These are phyloP conservation scores for Graphilbum sp. DNA, from an alignment of 2,329 filamentous ascomycete species.

Conservation along the genomic window DNA sequence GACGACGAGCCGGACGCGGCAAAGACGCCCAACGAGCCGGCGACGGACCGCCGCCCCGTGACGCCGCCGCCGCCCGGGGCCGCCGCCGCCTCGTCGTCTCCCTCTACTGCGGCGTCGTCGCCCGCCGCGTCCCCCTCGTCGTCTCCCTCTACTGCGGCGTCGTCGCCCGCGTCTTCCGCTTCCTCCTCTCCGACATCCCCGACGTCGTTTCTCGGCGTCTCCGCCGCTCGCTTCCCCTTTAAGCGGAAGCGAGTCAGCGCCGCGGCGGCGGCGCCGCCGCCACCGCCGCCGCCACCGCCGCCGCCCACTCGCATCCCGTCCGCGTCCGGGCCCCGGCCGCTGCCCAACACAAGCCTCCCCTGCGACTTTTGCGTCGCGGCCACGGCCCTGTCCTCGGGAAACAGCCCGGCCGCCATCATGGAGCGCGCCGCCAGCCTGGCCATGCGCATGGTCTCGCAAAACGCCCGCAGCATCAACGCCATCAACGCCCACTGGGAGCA, in stretches of 20 bases:
- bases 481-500: slow-evolving; percentile 3
- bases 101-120: too few species aligned
- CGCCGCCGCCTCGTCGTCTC: too few species aligned
- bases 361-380: slow-evolving; percentile 1
- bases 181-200: neutral
- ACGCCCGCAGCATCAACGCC: neutral
- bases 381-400: neutral
- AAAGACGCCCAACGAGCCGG: too few species aligned
- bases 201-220: neutral
- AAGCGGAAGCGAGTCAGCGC: neutral
- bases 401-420: neutral
- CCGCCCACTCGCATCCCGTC: neutral
- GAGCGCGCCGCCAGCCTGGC: neutral
- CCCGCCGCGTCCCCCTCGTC: neutral
- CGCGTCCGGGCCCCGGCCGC: neutral
- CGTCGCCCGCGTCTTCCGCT: neutral
- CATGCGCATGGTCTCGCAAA: neutral
- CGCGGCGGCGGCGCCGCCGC: neutral
- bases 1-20: too few species aligned
- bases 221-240: neutral
- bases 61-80: too few species aligned
- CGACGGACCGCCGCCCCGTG: too few species aligned
- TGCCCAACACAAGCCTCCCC: neutral
- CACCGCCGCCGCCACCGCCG: too few species aligned
- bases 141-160: neutral